Percentiles rank a stretch among this genome's conserved stretches.
phyloP scores from a whole-genome alignment of 2,329 filamentous ascomycete genomes.

The Apiospora phragmitis region DNA sequence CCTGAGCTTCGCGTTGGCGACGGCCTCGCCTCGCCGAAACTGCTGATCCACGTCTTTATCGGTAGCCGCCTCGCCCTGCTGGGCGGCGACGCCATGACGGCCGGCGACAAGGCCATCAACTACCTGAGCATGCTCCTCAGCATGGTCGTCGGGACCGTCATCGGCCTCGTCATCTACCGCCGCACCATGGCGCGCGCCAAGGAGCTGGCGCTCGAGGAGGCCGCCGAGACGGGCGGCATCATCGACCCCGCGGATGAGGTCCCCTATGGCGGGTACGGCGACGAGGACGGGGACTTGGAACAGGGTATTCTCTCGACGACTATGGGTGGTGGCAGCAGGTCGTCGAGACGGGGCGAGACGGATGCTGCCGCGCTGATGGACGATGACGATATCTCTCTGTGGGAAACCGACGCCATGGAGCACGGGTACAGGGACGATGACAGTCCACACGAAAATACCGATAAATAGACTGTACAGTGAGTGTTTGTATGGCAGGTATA shows the following conservation, averaged over 20 bases:
- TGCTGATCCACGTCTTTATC: conserved; percentile 91
- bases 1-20: conserved; percentile 75
- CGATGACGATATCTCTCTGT: conserved; percentile 60
- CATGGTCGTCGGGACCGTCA: conserved; percentile 67
- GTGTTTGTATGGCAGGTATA: neutral
- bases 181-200: conserved; percentile 64
- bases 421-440: conserved; percentile 23
- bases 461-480: neutral
- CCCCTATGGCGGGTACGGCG: conserved; percentile 36
- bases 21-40: conserved; percentile 81
- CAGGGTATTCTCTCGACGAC: conserved; percentile 34
- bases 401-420: conserved; percentile 46
- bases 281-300: conserved; percentile 46
- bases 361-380: conserved; percentile 57
- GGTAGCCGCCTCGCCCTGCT: conserved; percentile 80
- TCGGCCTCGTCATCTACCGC: conserved; percentile 84
- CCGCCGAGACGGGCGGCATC: conserved; percentile 36
- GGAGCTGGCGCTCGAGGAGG: conserved; percentile 53
- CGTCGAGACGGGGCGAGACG: conserved; percentile 41
- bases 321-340: conserved; percentile 15
- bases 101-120: conserved; percentile 76
- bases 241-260: conserved; percentile 25
- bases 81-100: conserved; percentile 80
- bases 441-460: conserved; percentile 15
- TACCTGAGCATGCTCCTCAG: conserved; percentile 79